phyloP scores from a whole-genome alignment of 306 rosid species.

The Glycyrrhiza uralensis region DNA sequence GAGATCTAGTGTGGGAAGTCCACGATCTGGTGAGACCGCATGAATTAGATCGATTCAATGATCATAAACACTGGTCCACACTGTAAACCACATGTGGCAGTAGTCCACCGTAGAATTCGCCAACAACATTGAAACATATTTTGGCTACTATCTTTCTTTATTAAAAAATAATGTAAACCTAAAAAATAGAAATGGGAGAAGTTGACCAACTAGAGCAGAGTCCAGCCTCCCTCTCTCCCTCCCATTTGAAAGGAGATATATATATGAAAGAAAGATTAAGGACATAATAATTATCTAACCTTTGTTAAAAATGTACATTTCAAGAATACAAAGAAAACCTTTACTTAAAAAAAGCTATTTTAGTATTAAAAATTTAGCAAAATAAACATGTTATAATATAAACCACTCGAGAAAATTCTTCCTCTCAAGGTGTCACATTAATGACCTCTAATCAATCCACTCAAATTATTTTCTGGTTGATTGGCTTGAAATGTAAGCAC shows the following conservation, averaged over 20 bases:
- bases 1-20: too few species aligned
- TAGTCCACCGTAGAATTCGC: too few species aligned
- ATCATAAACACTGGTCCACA: too few species aligned
- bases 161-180: too few species aligned
- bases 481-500: slow-evolving; percentile 16
- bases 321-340: neutral
- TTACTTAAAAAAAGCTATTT: neutral
- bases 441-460: neutral
- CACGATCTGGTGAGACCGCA: too few species aligned
- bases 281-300: neutral
- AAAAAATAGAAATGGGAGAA: neutral
- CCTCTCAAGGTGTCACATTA: neutral
- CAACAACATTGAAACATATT: too few species aligned
- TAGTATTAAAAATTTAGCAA: neutral
- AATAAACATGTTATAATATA: neutral
- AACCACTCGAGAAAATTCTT: neutral
- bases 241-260: too few species aligned
- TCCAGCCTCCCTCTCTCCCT: too few species aligned
- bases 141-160: too few species aligned
- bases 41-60: too few species aligned
- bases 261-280: too few species aligned
- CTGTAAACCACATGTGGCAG: too few species aligned
- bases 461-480: neutral
- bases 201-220: neutral
- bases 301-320: neutral